Evolutionary conservation across 306 rosid species (phyloP).

Genomic region (Hylodesmum podocarpum): DNA sequence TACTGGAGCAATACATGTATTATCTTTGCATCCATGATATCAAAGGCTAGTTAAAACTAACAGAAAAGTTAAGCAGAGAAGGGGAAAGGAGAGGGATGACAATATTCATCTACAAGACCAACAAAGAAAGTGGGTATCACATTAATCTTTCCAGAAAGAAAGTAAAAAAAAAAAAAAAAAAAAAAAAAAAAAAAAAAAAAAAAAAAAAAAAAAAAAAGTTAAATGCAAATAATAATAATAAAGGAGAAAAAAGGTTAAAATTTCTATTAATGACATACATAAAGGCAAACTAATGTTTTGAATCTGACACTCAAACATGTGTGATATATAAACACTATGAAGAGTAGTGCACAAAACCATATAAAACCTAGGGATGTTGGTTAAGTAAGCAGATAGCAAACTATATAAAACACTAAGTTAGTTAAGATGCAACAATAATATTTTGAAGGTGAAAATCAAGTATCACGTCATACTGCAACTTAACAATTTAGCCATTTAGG

Average conservation of each 20-base stretch:
- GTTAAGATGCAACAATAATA: background rate
- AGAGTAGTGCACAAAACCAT: background rate
- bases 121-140: background rate
- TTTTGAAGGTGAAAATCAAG: background rate
- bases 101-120: background rate
- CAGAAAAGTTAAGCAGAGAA: background rate
- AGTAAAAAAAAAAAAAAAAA: too few relatives aligned
- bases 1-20: background rate
- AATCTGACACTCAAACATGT: background rate
- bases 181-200: too few relatives aligned
- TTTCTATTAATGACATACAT: background rate
- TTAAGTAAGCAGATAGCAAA: background rate
- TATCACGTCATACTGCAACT: background rate
- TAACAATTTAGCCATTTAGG: background rate
- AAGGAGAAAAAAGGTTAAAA: background rate
- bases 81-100: background rate
- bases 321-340: background rate
- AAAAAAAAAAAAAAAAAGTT: background rate
- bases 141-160: background rate
- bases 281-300: background rate
- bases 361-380: background rate
- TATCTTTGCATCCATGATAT: constrained; percentile 15
- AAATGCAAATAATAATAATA: background rate
- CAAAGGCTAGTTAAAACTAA: background rate
- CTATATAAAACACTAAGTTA: background rate